Evolutionary conservation across 306 rosid species (phyloP).

Genomic region (barrel medic (Medicago truncatula)): DNA sequence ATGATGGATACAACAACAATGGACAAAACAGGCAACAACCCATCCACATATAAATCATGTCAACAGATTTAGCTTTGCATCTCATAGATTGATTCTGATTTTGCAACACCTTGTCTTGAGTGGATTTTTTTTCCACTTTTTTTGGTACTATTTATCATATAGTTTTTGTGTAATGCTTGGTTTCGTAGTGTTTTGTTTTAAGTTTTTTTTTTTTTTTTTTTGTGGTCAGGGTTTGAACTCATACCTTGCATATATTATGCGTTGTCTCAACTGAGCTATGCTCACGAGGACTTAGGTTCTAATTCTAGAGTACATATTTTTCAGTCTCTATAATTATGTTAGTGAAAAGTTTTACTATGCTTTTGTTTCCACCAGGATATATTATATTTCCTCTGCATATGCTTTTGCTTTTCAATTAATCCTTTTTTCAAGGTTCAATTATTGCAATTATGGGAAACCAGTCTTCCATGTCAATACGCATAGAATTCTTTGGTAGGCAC

Average conservation of each 20-base stretch:
- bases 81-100: neutral
- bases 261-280: too few species aligned
- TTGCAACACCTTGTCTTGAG: neutral
- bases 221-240: too few species aligned
- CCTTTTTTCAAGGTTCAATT: neutral
- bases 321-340: too few species aligned
- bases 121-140: neutral
- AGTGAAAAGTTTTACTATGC: too few species aligned
- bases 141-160: constrained; percentile 10
- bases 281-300: constrained; percentile 22
- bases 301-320: constrained; percentile 13
- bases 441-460: too few species aligned
- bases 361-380: too few species aligned
- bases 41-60: constrained; percentile 7
- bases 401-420: neutral
- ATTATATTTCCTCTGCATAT: neutral
- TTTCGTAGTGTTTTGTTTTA: constrained; percentile 31
- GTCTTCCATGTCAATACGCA: too few species aligned
- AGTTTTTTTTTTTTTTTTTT: too few species aligned
- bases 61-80: neutral
- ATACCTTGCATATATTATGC: too few species aligned
- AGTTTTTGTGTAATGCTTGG: constrained; percentile 44
- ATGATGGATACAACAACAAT: constrained; percentile 49
- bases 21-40: constrained; percentile 49
- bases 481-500: too few species aligned